Evolutionary conservation across 75 land plant species (phyloP), one percentile per base, ranked within the genome.

Genomic region (Pinus albicaulis): DNA sequence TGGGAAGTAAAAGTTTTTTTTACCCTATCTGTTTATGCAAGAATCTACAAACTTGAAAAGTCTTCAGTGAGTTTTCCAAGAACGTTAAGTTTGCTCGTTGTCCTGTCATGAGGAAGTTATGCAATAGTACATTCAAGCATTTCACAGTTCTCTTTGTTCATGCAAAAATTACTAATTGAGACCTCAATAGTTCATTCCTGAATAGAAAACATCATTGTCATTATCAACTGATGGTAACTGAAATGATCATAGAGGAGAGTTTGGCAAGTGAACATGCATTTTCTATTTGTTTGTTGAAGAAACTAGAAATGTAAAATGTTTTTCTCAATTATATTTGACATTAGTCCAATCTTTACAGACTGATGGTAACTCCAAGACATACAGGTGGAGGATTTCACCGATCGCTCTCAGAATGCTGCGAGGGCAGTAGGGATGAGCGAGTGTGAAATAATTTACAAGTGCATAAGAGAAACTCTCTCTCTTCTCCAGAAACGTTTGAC

Each of bases 301-400:
- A 48, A n/a, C 52, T 68, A 19, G 52, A 68, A 20, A 3, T 73
- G 20, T 38, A 66, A 36, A 38, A 36, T 5, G 70, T 57, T 23
- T 78, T 60, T 26, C 20, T 0, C 62, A 20, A n/a, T 60, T 44
- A 44, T 44, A 44, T 44, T 44, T 44, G 48, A 44, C 48, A 44
- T 44, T 44, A 44, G 6, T 8, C 48, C 48, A 44, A 38, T 20
- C 5, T 56, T 55, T 28, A 73, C 16, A 59, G 74, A 73, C 28
- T 55, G 75, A 19, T 69, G 28, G 74, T 48, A 48, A 55, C 34
- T 55, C 52, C 10, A 48, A 48, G 52, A 48, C 52, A 48, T 48
- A 17, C 89, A 89, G 89, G 91, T 89, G 5, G 90, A 89, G 66
- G 89, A 89, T 74, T 89, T 89, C 55, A 59, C 77, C 36, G 80